Evolutionary conservation across 2,329 filamentous ascomycete species (phyloP), one percentile per base, ranked within the genome.

Genomic region (Aspergillus costaricaensis): DNA sequence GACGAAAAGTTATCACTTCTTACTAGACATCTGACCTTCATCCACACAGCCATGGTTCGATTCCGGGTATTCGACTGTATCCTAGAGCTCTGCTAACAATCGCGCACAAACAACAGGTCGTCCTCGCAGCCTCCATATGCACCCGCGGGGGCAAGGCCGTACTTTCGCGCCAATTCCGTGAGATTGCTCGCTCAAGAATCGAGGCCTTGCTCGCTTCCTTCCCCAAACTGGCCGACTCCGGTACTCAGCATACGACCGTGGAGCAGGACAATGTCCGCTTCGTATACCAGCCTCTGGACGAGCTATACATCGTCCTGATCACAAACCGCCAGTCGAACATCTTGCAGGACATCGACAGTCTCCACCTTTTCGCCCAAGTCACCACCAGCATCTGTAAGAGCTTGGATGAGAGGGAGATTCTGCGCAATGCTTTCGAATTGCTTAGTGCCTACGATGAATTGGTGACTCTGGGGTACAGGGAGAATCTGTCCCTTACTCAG

Each of bases 241-340:
- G 93, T 63, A 97, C 92, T 55, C 95, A 99, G 80, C 95, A 99
- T 79, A 99, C 95, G 27, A 99, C 91, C 5, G 93, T 98, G 72
- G 95, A 99, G 80, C 93, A 98, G 80, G 96, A 99, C 82, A 98
- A 96, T 82, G 95, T 99, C 74, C 94, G 95, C 81, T 99, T 97
- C 76, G 95, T 99, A 61, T 99, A 99, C 83, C 95, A 99, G 78
- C 96, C 95, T 62, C 86, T 99, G 66, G 96, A 99, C 81, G 96
- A 99, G 83, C 88, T 99, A 66, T 99, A 99, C 86, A 98, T 99
- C 87, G 94, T 99, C 67, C 88, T 99, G 73, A 98, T 99, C 80
- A 99, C 96, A 78, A 99, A 99, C 84, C 91, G 92, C 72, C 95
- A 98, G 83, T 98, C 94, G 78, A 99, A 99, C 81, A 99, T 99